These are phyloP conservation scores for Collybia nuda DNA, from an alignment of 768 basidiomycete genomes.

Conservation along the genomic window DNA sequence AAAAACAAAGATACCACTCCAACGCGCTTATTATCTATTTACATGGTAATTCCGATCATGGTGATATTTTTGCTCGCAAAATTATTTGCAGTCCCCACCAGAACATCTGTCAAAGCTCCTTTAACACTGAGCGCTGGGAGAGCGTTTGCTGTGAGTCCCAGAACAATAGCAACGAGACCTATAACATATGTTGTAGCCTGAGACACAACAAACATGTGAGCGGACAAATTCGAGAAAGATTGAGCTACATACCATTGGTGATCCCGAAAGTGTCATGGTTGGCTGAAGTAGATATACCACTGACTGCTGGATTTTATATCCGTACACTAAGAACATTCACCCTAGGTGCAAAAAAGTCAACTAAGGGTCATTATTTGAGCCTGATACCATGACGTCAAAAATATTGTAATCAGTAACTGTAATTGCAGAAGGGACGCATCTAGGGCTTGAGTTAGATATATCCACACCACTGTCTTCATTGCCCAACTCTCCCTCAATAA, in stretches of 20 bases:
- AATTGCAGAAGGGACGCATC: slow-evolving; percentile 6
- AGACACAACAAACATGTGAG: not conserved
- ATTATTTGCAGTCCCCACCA: slow-evolving; percentile 6
- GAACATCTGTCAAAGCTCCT: slow-evolving; percentile 7
- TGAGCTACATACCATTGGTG: slow-evolving; percentile 1
- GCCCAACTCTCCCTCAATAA: slow-evolving; percentile 14
- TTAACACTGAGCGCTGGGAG: slow-evolving; percentile 6
- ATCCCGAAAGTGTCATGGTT: slow-evolving; percentile 4
- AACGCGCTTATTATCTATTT: no score
- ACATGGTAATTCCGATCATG: slow-evolving; percentile 2
- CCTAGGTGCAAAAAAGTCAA: slow-evolving; percentile 14
- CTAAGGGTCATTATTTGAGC: slow-evolving; percentile 11
- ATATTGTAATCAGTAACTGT: slow-evolving; percentile 12
- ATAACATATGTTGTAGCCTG: slow-evolving; percentile 18
- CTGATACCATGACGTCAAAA: slow-evolving; percentile 3
- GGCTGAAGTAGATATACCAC: slow-evolving; percentile 9
- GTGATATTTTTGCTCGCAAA: slow-evolving; percentile 11
- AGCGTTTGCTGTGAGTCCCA: slow-evolving; percentile 3
- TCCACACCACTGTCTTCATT: slow-evolving; percentile 9
- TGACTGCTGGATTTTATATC: slow-evolving; percentile 11
- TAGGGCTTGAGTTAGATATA: slow-evolving; percentile 9
- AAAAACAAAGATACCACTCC: no score
- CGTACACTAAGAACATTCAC: slow-evolving; percentile 12
- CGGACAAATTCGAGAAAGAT: not conserved
- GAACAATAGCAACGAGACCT: slow-evolving; percentile 15